Base-by-base conservation (phyloP, 2,329 filamentous ascomycete species). In the Coniochaeta prunicola region DNA sequence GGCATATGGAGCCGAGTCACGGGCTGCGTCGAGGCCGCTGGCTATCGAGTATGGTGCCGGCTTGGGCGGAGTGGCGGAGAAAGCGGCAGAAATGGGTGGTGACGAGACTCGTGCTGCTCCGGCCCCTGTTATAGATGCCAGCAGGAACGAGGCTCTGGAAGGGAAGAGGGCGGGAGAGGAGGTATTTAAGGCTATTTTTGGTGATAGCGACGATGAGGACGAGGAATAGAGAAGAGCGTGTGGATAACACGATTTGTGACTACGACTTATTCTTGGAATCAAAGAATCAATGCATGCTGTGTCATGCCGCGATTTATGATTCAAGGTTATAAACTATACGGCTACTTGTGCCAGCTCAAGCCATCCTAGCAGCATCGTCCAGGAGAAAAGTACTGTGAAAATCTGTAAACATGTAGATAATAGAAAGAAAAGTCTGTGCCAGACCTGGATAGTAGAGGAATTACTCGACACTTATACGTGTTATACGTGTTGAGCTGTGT, bases 171-270 rank as follows among this genome's bases (percentile, higher is more conserved):
- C 92, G 0, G 86, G 88, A 17, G 90, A 92, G 55, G 90, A 89
- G 48, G 87, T 97, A 0, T 92, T 97, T 66, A 90, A 85, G 65
- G 90, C 91, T n/a, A 92, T 97, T 31, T 97, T 97, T 80, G 93
- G 92, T 6, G 91, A 92, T 70, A 89, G 89, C 67, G 88, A 89
- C 63, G 89, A 91, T 65, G 40, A 45, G n/a, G 88, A 91, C 13
- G 68, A 70, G 3, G 65, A 64, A 8, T 58, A 60, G 30, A 34
- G 9, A 57, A 26, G 24, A 57, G 42, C 34, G 34, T 34, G 13
- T 50, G 54, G 13, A 30, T 8, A 28, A 26, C 12, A 48, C 24
- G 15, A 48, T 7, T 28, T 5, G 7, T n/a, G 42, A 26, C n/a
- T 12, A 13, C 24, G n/a, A 40, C n/a, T n/a, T n/a, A n/a, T n/a